Conservation (phyloP, 495 filamentous ascomycete genomes). For the Daldinia concentrica region DNA sequence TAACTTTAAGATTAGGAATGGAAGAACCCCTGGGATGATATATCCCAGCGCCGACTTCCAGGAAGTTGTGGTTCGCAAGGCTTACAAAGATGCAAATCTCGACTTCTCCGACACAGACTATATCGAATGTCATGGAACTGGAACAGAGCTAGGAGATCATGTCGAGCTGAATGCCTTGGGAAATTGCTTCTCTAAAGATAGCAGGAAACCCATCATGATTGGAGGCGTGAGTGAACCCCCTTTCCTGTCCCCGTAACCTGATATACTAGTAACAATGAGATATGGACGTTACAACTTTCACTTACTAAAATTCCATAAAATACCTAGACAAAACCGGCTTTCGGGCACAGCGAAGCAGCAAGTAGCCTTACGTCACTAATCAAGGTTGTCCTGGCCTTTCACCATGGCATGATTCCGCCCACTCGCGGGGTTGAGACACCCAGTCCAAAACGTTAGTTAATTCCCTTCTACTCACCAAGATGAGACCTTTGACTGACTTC, state of each 20-base stretch:
- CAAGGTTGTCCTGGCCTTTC: conserved; percentile 62
- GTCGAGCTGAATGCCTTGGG: neutral
- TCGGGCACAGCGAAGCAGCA: conserved; percentile 65
- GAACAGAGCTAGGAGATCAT: neutral
- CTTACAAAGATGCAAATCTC: conserved; percentile 49
- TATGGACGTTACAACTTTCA: neutral
- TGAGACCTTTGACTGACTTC: neutral
- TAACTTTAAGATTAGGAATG: neutral
- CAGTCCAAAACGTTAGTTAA: conserved; percentile 38
- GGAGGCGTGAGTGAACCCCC: neutral
- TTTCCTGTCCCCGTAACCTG: neutral
- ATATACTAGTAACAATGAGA: neutral
- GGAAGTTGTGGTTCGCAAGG: conserved; percentile 51
- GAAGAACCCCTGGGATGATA: conserved; percentile 51
- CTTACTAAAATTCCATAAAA: neutral
- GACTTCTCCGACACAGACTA: conserved; percentile 51
- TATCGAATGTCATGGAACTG: conserved; percentile 54
- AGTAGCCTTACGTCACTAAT: conserved; percentile 65
- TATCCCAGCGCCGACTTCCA: conserved; percentile 57
- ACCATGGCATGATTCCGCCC: conserved; percentile 58
- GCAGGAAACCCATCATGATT: neutral
- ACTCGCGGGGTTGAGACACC: conserved; percentile 53
- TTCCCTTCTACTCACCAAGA: neutral
- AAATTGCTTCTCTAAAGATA: neutral
- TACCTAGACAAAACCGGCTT: conserved; percentile 52